Conservation (phyloP, 306 rosid genomes). For the Astragalus glycyphyllos region DNA sequence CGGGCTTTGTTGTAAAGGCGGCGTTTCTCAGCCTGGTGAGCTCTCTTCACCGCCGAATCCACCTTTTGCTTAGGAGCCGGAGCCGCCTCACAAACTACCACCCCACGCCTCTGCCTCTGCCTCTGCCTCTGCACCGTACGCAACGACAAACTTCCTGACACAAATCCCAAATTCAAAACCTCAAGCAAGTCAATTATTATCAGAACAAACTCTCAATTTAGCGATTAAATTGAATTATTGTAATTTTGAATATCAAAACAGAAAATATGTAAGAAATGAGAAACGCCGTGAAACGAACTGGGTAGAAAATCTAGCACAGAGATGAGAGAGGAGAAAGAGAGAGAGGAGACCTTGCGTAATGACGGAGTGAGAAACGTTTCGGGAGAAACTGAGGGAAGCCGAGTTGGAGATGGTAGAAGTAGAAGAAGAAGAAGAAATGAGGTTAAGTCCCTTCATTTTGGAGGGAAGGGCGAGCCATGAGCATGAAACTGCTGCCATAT, state of each 20-base stretch:
- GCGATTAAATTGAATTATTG: not conserved
- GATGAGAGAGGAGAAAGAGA: not conserved
- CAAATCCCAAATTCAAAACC: conserved; percentile 33
- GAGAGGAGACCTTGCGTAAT: conserved; percentile 57
- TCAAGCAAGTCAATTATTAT: not conserved
- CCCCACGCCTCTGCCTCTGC: conserved; percentile 45
- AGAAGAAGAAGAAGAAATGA: conserved; percentile 49
- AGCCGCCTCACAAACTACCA: conserved; percentile 78
- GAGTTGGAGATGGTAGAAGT: conserved; percentile 38
- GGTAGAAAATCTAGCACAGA: not conserved
- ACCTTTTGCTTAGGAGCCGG: conserved; percentile 50
- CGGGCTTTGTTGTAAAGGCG: conserved; percentile 78
- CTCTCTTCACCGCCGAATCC: conserved; percentile 91
- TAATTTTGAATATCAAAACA: not conserved
- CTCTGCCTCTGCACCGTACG: conserved; percentile 42
- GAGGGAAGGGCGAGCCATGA: conserved; percentile 75
- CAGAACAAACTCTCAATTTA: too few relatives aligned
- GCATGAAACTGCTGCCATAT: conserved; percentile 69
- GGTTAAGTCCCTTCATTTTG: conserved; percentile 61
- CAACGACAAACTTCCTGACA: conserved; percentile 63
- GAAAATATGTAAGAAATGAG: conserved; percentile 9
- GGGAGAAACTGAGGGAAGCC: conserved; percentile 66
- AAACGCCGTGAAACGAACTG: not conserved
- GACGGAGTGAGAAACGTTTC: conserved; percentile 53
- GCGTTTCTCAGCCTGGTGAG: conserved; percentile 87